Evolutionary conservation across 495 filamentous ascomycete species (phyloP).

Genomic region (Penicillium turbatum): DNA sequence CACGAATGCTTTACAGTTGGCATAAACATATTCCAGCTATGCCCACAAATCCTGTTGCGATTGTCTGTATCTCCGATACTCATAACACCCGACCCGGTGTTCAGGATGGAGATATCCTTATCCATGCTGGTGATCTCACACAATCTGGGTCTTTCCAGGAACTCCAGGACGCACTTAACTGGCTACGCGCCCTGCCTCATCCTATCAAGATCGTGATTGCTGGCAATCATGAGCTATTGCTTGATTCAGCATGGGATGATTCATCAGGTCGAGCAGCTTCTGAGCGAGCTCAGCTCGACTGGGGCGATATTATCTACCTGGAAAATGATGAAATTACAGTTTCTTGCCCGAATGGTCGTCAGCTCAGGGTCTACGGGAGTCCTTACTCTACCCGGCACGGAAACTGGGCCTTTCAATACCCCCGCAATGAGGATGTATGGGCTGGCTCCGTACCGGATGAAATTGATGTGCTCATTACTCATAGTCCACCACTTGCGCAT

Average conservation of each 20-base stretch:
- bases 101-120: constrained; percentile 65
- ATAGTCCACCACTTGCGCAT: constrained; percentile 57
- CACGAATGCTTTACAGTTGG: constrained; percentile 15
- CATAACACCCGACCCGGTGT: constrained; percentile 57
- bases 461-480: constrained; percentile 70
- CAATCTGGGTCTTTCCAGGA: constrained; percentile 55
- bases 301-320: constrained; percentile 49
- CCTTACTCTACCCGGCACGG: constrained; percentile 49
- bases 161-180: constrained; percentile 59
- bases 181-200: constrained; percentile 60
- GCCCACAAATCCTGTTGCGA: constrained; percentile 14
- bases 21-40: constrained; percentile 11
- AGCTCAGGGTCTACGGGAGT: constrained; percentile 51
- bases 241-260: constrained; percentile 45
- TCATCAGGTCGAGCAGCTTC: constrained; percentile 4
- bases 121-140: constrained; percentile 74
- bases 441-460: constrained; percentile 50
- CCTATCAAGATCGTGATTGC: constrained; percentile 62
- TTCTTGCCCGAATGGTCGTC: constrained; percentile 47
- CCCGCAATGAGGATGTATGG: constrained; percentile 24
- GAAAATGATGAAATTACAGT: constrained; percentile 43
- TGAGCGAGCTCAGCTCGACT: constrained; percentile 32
- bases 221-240: constrained; percentile 69
- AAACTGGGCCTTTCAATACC: constrained; percentile 50
- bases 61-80: constrained; percentile 67